Conservation (phyloP, 306 rosid species). For the Abrus pulchellus region DNA sequence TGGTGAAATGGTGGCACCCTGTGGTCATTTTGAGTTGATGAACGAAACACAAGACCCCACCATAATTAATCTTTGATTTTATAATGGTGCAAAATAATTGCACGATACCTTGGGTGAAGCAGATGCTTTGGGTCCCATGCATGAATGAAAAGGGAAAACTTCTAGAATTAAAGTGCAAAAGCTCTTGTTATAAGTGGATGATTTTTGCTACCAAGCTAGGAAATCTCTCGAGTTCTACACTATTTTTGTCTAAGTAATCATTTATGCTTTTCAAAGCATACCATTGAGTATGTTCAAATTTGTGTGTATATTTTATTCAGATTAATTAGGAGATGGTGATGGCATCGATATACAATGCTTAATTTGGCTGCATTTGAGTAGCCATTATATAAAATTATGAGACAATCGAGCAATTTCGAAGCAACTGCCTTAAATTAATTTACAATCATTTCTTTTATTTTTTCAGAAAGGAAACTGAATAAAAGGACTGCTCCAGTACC, state of each 20-base stretch:
- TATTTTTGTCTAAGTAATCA: slow-evolving; percentile 20
- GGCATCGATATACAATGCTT: background rate
- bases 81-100: slow-evolving; percentile 1
- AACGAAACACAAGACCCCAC: slow-evolving; percentile 38
- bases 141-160: background rate
- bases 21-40: background rate
- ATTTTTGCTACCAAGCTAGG: background rate
- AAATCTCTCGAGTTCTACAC: slow-evolving; percentile 32
- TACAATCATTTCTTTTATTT: background rate
- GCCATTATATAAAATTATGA: background rate
- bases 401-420: slow-evolving; percentile 4
- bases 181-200: background rate
- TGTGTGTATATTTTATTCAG: background rate
- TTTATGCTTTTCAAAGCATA: background rate
- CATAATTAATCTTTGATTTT: slow-evolving; percentile 42
- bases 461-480: background rate
- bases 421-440: background rate
- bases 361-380: slow-evolving; percentile 11
- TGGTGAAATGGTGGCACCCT: background rate
- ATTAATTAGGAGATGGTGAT: background rate
- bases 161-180: slow-evolving; percentile 19
- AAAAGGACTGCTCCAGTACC: background rate
- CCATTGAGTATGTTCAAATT: background rate
- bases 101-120: background rate
- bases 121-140: slow-evolving; percentile 32